phyloP scores from a whole-genome alignment of 164 flowering plant genomes.

The Stephania yunnanensis region DNA sequence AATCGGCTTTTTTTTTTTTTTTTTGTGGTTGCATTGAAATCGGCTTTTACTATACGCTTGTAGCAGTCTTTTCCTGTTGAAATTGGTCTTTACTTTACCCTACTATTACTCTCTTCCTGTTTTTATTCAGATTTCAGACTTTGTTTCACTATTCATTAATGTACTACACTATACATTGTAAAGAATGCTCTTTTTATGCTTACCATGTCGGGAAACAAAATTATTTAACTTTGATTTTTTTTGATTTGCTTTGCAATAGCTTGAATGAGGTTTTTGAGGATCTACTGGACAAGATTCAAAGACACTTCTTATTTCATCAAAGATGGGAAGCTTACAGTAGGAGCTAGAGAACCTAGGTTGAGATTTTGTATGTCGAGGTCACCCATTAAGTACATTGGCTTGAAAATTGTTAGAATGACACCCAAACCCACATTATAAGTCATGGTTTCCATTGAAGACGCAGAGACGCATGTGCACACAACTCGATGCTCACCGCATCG shows the following conservation, averaged over 20 bases:
- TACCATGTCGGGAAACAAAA: background rate
- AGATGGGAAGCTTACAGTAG: background rate
- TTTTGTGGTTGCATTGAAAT: background rate
- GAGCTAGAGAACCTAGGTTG: background rate
- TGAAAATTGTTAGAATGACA: too few species aligned
- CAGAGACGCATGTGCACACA: too few species aligned
- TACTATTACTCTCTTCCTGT: background rate
- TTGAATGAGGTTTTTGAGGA: background rate
- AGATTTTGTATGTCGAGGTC: too few species aligned
- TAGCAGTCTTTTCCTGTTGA: background rate
- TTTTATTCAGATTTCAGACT: too few species aligned
- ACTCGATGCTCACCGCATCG: too few species aligned
- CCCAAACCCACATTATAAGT: too few species aligned
- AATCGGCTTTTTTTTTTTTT: background rate
- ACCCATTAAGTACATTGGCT: too few species aligned
- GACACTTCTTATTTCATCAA: background rate
- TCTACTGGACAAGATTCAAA: background rate
- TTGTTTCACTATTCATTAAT: too few species aligned
- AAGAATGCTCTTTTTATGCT: background rate
- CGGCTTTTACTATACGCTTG: too few species aligned
- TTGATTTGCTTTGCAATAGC: background rate
- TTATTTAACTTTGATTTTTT: background rate
- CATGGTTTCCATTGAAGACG: too few species aligned
- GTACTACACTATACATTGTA: background rate
- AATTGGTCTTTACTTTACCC: background rate